Percentiles rank a stretch among this genome's conserved stretches.
Evolutionary conservation across 176 grass and related monocot genomes (phyloP).

Genomic region (Leersia perrieri): DNA sequence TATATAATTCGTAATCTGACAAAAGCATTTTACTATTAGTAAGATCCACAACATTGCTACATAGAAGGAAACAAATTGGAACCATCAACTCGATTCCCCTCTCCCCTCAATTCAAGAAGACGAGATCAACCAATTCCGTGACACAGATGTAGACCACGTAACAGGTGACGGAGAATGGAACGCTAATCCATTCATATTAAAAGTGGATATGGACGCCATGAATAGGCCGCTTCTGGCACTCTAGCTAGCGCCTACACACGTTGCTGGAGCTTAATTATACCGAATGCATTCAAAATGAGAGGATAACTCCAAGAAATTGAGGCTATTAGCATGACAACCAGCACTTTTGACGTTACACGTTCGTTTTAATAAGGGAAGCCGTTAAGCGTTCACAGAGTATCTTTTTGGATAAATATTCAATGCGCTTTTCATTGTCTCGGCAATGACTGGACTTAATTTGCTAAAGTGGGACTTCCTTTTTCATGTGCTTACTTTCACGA

Average conservation of each 20-base stretch:
- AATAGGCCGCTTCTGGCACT: background rate
- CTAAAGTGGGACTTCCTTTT: background rate
- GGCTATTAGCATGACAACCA: constrained; percentile 8
- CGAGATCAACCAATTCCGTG: background rate
- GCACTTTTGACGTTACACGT: constrained; percentile 30
- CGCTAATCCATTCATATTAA: background rate
- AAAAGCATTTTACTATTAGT: too few relatives aligned
- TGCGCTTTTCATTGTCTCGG: constrained; percentile 25
- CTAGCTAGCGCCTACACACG: constrained; percentile 8
- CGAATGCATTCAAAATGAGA: constrained; percentile 12
- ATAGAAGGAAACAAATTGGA: background rate
- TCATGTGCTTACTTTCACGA: background rate
- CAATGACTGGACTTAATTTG: constrained; percentile 17
- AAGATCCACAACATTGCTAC: background rate
- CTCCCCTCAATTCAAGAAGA: background rate
- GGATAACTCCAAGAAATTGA: background rate
- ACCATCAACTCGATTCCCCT: background rate
- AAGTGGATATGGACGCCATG: constrained; percentile 25
- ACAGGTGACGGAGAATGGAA: constrained; percentile 1
- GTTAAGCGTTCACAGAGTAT: constrained; percentile 43
- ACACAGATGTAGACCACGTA: constrained; percentile 43
- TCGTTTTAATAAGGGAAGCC: constrained; percentile 34
- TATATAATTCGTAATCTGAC: too few relatives aligned
- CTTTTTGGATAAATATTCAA: constrained; percentile 1
- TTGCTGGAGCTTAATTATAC: background rate